phyloP scores from a whole-genome alignment of 2,329 filamentous ascomycete species.

The Microascus cirrosus region DNA sequence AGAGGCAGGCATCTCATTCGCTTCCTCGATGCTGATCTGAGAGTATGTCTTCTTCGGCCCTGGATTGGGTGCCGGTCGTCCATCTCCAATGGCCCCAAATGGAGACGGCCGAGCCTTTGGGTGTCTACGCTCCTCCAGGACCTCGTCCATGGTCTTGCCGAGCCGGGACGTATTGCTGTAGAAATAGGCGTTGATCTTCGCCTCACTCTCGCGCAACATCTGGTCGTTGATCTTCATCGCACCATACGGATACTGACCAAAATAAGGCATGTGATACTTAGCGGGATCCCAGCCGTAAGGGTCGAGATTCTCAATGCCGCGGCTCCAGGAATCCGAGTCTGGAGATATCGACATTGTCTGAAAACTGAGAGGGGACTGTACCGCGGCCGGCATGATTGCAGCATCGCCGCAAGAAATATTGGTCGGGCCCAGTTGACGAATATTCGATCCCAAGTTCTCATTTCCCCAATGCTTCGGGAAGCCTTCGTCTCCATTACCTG shows the following conservation, averaged over 20 bases:
- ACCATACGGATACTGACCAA: background rate
- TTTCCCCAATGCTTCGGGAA: background rate
- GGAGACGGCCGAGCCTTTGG: slow-evolving; percentile 1
- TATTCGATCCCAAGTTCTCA: background rate
- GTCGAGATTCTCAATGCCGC: background rate
- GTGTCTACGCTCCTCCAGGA: background rate
- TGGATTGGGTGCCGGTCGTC: slow-evolving; percentile 16
- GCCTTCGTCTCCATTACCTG: background rate
- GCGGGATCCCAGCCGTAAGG: background rate
- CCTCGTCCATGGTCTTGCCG: background rate
- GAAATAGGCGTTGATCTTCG: slow-evolving; percentile 1
- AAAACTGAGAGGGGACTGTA: background rate
- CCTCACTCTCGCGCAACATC: background rate
- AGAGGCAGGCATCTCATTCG: slow-evolving; percentile 21
- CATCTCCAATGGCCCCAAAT: slow-evolving; percentile 25
- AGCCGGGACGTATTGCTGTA: slow-evolving; percentile 2
- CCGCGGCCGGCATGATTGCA: background rate
- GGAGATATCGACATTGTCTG: background rate
- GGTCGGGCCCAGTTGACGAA: background rate
- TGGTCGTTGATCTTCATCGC: background rate
- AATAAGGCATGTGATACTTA: background rate
- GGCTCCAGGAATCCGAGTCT: background rate
- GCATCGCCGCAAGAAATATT: background rate
- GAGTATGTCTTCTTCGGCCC: slow-evolving; percentile 11
- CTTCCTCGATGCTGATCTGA: slow-evolving; percentile 23